These are phyloP conservation scores for Xylaria sp. DNA, from an alignment of 2,329 filamentous ascomycete genomes.

Conservation along the genomic window DNA sequence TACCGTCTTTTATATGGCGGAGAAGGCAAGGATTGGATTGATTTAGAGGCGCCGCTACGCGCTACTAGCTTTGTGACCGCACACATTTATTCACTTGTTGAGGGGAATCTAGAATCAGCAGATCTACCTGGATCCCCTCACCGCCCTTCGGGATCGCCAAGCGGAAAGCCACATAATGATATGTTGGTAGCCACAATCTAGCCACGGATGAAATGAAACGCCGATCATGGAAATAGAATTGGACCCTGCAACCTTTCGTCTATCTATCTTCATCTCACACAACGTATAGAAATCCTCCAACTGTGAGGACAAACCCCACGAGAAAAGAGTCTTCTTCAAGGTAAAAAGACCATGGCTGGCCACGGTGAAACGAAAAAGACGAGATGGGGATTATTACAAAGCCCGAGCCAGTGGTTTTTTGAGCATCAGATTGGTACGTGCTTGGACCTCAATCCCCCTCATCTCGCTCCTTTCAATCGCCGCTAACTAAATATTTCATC, in stretches of 20 bases:
- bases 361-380: slow-evolving; percentile 10
- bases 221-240: slow-evolving; percentile 2
- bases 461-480: neutral
- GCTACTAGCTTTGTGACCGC: neutral
- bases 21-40: neutral
- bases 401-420: slow-evolving; percentile 24
- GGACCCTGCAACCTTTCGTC: slow-evolving; percentile 9
- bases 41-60: neutral
- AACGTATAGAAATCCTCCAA: neutral
- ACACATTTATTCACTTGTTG: neutral
- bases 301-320: neutral
- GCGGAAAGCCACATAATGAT: slow-evolving; percentile 14
- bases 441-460: neutral
- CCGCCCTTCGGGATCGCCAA: slow-evolving; percentile 17
- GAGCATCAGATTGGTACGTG: slow-evolving; percentile 28
- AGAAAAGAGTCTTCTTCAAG: neutral
- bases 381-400: slow-evolving; percentile 15
- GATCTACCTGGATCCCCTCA: slow-evolving; percentile 4
- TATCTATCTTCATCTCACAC: slow-evolving; percentile 8
- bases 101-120: neutral
- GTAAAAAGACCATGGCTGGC: slow-evolving; percentile 18
- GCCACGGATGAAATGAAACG: slow-evolving; percentile 25
- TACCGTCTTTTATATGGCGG: neutral
- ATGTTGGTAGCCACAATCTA: slow-evolving; percentile 19
- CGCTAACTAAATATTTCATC: slow-evolving; percentile 10